These are phyloP conservation scores for Starmera dryadoides DNA, from an alignment of 805 yeast species.

Conservation along the genomic window DNA sequence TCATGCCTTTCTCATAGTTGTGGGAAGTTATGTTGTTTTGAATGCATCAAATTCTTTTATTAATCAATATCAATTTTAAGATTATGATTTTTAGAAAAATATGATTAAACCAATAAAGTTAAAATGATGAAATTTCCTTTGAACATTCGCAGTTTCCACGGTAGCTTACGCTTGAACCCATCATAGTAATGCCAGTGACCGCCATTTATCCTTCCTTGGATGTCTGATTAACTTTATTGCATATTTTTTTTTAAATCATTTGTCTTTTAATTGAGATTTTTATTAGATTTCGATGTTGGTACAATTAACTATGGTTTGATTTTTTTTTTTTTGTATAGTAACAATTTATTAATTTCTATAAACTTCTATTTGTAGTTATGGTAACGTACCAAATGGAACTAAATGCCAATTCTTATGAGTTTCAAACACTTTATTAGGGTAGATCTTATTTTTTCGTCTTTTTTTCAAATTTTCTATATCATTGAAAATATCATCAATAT, in stretches of 20 bases:
- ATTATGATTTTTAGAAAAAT: no score
- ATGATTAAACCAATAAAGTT: no score
- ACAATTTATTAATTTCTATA: not conserved
- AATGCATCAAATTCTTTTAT: not conserved
- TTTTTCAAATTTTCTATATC: constrained; percentile 24
- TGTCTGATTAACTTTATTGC: constrained; percentile 53
- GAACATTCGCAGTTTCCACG: constrained; percentile 96
- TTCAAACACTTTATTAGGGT: constrained; percentile 10
- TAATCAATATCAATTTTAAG: no score
- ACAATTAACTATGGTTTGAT: no score
- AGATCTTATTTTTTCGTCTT: constrained; percentile 9
- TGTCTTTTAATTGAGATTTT: constrained; percentile 1
- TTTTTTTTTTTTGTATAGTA: not conserved
- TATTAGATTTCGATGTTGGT: not conserved
- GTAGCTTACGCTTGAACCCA: constrained; percentile 85
- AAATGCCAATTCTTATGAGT: constrained; percentile 36
- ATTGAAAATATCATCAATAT: constrained; percentile 16
- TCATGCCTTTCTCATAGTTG: not conserved
- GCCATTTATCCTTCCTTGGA: constrained; percentile 86
- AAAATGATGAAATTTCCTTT: constrained; percentile 72
- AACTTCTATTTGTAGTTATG: not conserved
- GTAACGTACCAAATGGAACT: constrained; percentile 43
- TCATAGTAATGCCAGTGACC: constrained; percentile 75
- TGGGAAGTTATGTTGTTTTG: not conserved
- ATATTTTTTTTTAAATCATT: constrained; percentile 1